Evolutionary conservation across 495 filamentous ascomycete species (phyloP), one percentile per base, ranked within the genome.

Genomic region (Aspergillus diversus): DNA sequence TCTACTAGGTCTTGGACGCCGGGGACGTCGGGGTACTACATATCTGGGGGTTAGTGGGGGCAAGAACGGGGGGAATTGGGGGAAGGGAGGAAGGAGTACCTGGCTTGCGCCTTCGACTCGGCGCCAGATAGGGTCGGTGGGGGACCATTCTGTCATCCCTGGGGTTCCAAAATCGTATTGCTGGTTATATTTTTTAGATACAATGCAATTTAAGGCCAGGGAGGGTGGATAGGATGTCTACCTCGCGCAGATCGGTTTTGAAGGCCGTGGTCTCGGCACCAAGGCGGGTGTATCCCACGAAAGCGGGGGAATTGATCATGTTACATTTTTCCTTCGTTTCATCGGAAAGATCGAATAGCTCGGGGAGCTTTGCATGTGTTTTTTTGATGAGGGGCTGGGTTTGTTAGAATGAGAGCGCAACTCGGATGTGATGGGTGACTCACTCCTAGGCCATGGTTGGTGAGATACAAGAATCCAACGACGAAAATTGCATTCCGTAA

Each of bases 401-500:
- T 33, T 90, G 85, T 31, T 35, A 57, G 53, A 49, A 32, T 33
- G 11, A n/a, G 12, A n/a, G 4, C n/a, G 13, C 21, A 13, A 3
- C 53, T 16, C 7, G 7, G 1, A 8, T 7, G 35, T n/a, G 5
- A 32, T 7, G 13, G 3, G n/a, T 31, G 4, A 35, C 50, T 39
- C 63, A 76, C 86, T 59, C 90, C 83, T 31, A 97, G 85, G 7
- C 92, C 94, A 6, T 91, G 91, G 67, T 97, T 93, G 55, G 86
- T 90, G 62, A 98, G 82, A 69, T 97, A 98, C 21, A 97, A 74
- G 68, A 98, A 97, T 1, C 94, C 94, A 9, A 97, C 92, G 66
- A 92, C 88, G 70, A 98, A 87, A 21, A 97, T 83, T 0, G 93
- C 92, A 66, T 90, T 81, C 21, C 88, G 88, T 15, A 97, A 80